Percentiles rank a stretch among this genome's conserved stretches.
phyloP scores from a whole-genome alignment of 2,329 filamentous ascomycete genomes.

The Eutypella sp. region DNA sequence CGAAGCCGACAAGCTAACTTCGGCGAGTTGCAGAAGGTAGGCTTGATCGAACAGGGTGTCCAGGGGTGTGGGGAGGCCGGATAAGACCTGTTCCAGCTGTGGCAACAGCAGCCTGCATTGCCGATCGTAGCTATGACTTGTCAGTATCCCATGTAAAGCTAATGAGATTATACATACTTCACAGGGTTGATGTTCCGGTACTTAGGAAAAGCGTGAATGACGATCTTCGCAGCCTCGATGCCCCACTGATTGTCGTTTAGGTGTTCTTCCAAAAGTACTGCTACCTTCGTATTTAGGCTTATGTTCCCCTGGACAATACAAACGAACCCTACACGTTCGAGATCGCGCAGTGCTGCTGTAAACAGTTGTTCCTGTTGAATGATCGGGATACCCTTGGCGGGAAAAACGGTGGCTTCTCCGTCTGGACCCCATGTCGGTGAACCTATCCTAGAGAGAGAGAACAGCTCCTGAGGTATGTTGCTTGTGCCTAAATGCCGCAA shows the following conservation, averaged over 20 bases:
- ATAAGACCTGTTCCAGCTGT: slow-evolving; percentile 1
- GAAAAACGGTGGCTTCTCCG: background rate
- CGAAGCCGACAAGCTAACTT: slow-evolving; percentile 5
- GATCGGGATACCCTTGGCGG: background rate
- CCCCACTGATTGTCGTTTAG: background rate
- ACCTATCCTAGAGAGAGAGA: background rate
- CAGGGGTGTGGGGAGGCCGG: background rate
- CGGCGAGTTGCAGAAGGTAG: slow-evolving; percentile 3
- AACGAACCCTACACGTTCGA: background rate
- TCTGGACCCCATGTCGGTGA: slow-evolving; percentile 4
- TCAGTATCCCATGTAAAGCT: background rate
- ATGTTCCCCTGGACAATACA: background rate
- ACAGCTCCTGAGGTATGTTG: slow-evolving; percentile 1
- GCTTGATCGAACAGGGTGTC: background rate
- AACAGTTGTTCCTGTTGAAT: background rate
- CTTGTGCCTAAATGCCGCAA: slow-evolving; percentile 2
- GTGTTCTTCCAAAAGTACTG: background rate
- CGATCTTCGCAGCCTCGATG: background rate
- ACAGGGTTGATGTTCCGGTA: background rate
- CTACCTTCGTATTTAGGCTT: background rate
- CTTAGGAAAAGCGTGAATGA: background rate
- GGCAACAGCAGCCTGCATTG: background rate
- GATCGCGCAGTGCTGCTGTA: background rate
- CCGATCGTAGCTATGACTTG: background rate
- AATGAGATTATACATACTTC: background rate